Base-by-base conservation (phyloP, 2,329 filamentous ascomycete genomes). In the Colletotrichum tropicicola region DNA sequence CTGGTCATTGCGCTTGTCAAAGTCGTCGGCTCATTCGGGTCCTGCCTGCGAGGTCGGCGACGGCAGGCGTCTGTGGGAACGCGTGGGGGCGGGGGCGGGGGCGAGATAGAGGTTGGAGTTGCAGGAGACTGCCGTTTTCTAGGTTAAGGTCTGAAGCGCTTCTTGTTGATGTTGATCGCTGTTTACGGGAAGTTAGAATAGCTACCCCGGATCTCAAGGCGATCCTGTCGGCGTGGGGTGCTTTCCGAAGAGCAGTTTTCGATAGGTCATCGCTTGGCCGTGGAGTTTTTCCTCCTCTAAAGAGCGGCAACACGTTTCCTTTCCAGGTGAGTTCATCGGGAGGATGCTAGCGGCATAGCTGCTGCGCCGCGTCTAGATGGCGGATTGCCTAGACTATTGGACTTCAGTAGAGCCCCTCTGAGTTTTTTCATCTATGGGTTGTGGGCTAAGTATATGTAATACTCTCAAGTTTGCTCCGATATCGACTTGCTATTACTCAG, bases 1-100 rank as follows among this genome's bases (percentile, higher is more conserved):
- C 25, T 43, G 39, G 39, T 45, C 52, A 44, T 27, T 55, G 52
- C 52, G 52, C 39, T 35, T 55, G 27, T 44, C 37, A 54, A 28
- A 43, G 10, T 9, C 10, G 17, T 13, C 32, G n/a, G 12, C 17
- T n/a, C 8, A 15, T 44, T 55, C 17, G 15, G 19, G n/a, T 13
- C 32, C 9, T 4, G 5, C 12, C n/a, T 35, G 9, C 4, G 10
- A 15, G 32, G 39, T 32, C 27, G 52, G n/a, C 25, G 27, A 23
- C 39, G n/a, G 52, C 27, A 23, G 15, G 10, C 10, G n/a, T 17
- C 13, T 27, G 39, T 45, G 23, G 30, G 39, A n/a, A n/a, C n/a
- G n/a, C 21, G 52, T 43, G n/a, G 39, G 30, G 30, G 30, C 19
- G 5, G 9, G 15, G 5, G 10, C 28, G 27, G 12, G 17, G 39